Evolutionary conservation across 768 basidiomycete species (phyloP).

Genomic region (Amanita inopinata): DNA sequence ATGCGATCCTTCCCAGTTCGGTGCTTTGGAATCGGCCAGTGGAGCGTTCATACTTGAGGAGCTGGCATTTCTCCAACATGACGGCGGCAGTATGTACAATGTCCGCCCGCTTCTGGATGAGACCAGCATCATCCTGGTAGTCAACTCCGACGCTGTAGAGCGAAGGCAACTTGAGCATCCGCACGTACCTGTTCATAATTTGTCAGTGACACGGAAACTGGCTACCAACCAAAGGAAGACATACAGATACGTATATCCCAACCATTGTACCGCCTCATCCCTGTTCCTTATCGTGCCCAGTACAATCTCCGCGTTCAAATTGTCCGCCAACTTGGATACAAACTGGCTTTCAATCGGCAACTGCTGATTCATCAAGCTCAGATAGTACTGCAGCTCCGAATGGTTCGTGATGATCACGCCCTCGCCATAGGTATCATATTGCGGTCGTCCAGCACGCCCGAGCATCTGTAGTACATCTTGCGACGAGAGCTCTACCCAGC

Average conservation of each 20-base stretch:
- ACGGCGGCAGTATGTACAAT: constrained; percentile 91
- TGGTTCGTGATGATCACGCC: constrained; percentile 99
- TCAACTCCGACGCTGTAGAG: constrained; percentile 85
- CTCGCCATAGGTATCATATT: constrained; percentile 95
- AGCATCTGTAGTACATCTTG: constrained; percentile 99
- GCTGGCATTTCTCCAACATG: constrained; percentile 85
- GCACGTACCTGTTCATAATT: constrained; percentile 65
- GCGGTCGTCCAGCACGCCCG: constrained; percentile 93
- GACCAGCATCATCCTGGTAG: constrained; percentile 73
- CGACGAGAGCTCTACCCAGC: constrained; percentile 91
- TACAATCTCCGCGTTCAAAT: constrained; percentile 95
- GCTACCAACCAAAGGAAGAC: no score
- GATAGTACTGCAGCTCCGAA: constrained; percentile 92
- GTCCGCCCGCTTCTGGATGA: constrained; percentile 91
- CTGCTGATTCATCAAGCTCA: constrained; percentile 92
- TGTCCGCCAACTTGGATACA: constrained; percentile 86
- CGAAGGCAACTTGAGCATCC: constrained; percentile 84
- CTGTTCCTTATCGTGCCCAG: constrained; percentile 90
- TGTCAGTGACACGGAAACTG: no score
- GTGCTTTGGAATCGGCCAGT: constrained; percentile 87
- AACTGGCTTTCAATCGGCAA: constrained; percentile 96
- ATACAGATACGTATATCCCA: constrained; percentile 89
- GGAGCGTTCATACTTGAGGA: constrained; percentile 88
- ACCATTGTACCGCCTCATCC: constrained; percentile 96
- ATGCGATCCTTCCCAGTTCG: constrained; percentile 89